Evolutionary conservation across 768 basidiomycete species (phyloP).

Genomic region (Lactarius sp.): DNA sequence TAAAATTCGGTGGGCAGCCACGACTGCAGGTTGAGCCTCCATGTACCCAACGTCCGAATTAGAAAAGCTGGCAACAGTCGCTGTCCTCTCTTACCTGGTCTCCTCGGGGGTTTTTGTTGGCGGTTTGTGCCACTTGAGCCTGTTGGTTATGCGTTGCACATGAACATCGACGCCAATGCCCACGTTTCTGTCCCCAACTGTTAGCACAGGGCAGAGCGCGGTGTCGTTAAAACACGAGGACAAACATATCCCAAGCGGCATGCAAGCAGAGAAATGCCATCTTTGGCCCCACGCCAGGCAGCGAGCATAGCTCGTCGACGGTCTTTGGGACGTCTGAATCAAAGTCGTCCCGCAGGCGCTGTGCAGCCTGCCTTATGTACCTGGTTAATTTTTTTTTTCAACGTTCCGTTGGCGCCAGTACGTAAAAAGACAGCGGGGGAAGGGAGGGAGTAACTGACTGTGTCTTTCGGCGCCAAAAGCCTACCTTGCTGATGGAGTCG

Average conservation of each 20-base stretch:
- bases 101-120: conserved; percentile 84
- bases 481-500: conserved; percentile 80
- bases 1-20: conserved; percentile 77
- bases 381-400: conserved; percentile 34
- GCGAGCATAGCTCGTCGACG: conserved; percentile 77
- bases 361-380: conserved; percentile 71
- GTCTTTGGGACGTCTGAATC: conserved; percentile 85
- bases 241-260: conserved; percentile 78
- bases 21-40: conserved; percentile 70
- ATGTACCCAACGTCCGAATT: neutral
- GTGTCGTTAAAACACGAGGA: neutral
- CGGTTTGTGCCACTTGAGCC: conserved; percentile 86
- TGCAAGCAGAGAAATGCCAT: conserved; percentile 90
- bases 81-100: conserved; percentile 52
- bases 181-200: conserved; percentile 49
- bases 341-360: conserved; percentile 63
- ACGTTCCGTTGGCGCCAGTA: too few relatives aligned
- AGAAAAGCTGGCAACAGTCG: neutral
- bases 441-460: conserved; percentile 43
- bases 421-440: neutral
- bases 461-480: conserved; percentile 89
- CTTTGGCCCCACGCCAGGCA: conserved; percentile 93
- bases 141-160: conserved; percentile 91
- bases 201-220: neutral
- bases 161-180: conserved; percentile 97